Evolutionary conservation across 2,329 filamentous ascomycete genomes (phyloP).

Genomic region (Pestalotiopsis fici): DNA sequence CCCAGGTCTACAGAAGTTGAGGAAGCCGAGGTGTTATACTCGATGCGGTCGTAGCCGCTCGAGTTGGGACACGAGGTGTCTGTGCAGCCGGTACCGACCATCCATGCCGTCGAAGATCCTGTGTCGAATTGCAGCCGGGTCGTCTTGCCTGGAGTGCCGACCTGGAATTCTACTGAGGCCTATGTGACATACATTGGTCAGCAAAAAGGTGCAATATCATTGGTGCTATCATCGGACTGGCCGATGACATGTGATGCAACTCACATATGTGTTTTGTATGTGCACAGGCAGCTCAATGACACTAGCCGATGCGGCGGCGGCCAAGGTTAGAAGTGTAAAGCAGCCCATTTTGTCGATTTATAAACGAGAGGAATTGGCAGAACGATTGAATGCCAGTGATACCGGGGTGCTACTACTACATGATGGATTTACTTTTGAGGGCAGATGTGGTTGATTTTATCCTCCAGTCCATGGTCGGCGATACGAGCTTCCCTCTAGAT

Average conservation of each 20-base stretch:
- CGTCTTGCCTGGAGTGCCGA: conserved; percentile 29
- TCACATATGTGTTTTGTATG: conserved; percentile 15
- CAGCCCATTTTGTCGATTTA: neutral
- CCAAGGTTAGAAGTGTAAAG: neutral
- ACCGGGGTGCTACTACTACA: neutral
- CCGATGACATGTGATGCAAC: neutral
- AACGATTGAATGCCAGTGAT: neutral
- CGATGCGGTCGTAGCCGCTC: conserved; percentile 24
- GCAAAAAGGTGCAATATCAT: neutral
- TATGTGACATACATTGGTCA: neutral
- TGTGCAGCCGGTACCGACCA: conserved; percentile 26
- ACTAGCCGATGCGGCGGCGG: conserved; percentile 9
- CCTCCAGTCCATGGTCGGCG: neutral
- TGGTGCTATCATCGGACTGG: neutral
- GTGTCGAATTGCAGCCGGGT: conserved; percentile 34
- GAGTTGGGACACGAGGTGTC: conserved; percentile 23
- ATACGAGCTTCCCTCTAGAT: neutral
- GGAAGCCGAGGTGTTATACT: conserved; percentile 27
- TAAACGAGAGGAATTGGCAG: neutral
- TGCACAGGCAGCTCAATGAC: conserved; percentile 14
- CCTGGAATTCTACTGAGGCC: conserved; percentile 13
- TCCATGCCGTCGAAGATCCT: conserved; percentile 35
- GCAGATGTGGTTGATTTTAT: neutral
- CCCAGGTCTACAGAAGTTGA: conserved; percentile 23
- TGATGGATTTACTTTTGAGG: neutral